Evolutionary conservation across 768 basidiomycete species (phyloP), one percentile per base, ranked within the genome.

Genomic region (Phylloporus scabripes): DNA sequence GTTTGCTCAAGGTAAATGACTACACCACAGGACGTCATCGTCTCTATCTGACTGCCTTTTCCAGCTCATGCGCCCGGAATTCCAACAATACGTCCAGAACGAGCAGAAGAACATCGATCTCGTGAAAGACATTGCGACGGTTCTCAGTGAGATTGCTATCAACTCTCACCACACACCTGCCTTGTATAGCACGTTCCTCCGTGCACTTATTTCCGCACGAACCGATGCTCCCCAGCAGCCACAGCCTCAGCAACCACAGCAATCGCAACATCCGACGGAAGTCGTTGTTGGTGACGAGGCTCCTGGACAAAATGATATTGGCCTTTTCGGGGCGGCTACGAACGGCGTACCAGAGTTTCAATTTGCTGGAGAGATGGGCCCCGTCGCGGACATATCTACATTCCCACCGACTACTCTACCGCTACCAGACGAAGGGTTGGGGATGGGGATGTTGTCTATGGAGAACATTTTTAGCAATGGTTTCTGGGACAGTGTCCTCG

Each of bases 331-430:
- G 34, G 55, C 37, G 48, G 60, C 44, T 58, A 34, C 45, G 42
- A 66, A 57, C 36, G 57, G 60, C 15, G 15, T 51, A 29, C 70
- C 74, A 53, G 80, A 81, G 58, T 88, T 83, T 67, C 80, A 84
- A 51, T 84, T 87, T 58, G 81, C 81, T 45, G 74, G 87, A 46
- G 89, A 92, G 72, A 90, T 90, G 85, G 89, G 88, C 0, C 87
- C 86, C 4, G 86, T 83, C 14, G 80, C 77, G 52, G 88, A 91
- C 63, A 82, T 91, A 58, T 79, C 84, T 41, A 88, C 82, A 47
- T 91, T 91, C 77, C 89, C 88, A 42, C 89, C 89, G n/a, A 89
- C 85, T 45, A 89, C 90, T 85, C 83, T 80, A 48, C 73, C 75
- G 46, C 41, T 63, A 32, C 63, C 74, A 31, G 69, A 69, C 63